phyloP scores from a whole-genome alignment of 2,329 filamentous ascomycete species.

The Trichoderma breve region DNA sequence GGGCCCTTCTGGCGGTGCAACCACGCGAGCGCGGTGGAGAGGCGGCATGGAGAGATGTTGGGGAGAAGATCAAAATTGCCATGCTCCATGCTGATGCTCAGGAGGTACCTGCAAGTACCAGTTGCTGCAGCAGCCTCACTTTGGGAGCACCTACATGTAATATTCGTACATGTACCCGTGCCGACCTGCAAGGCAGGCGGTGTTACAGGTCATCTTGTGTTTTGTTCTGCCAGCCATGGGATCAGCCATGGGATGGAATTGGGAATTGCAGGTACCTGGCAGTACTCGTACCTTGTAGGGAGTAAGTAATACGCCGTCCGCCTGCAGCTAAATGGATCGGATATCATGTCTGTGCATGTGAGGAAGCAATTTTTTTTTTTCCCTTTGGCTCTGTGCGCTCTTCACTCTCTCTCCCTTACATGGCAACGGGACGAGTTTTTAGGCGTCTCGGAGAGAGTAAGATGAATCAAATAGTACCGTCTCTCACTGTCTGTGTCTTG shows the following conservation, averaged over 20 bases:
- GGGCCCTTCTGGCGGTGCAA: background rate
- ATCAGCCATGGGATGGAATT: background rate
- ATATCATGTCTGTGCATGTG: background rate
- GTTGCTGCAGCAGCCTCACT: background rate
- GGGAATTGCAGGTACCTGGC: background rate
- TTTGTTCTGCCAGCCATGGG: background rate
- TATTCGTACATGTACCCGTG: background rate
- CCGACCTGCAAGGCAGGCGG: background rate
- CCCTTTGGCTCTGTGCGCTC: background rate
- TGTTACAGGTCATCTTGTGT: background rate
- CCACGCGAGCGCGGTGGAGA: conserved; percentile 5
- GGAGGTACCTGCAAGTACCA: background rate
- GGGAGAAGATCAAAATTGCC: background rate
- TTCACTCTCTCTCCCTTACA: background rate
- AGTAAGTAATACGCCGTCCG: background rate
- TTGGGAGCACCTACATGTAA: background rate
- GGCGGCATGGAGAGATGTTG: background rate
- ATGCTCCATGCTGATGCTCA: background rate
- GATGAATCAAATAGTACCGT: background rate
- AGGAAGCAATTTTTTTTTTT: background rate
- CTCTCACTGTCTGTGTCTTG: background rate
- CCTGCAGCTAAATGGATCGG: background rate
- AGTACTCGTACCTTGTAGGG: background rate
- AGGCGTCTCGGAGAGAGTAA: background rate
- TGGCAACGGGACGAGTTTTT: background rate